phyloP scores from a whole-genome alignment of 1,139 yeast genomes.

The Zygoascus sp. region DNA sequence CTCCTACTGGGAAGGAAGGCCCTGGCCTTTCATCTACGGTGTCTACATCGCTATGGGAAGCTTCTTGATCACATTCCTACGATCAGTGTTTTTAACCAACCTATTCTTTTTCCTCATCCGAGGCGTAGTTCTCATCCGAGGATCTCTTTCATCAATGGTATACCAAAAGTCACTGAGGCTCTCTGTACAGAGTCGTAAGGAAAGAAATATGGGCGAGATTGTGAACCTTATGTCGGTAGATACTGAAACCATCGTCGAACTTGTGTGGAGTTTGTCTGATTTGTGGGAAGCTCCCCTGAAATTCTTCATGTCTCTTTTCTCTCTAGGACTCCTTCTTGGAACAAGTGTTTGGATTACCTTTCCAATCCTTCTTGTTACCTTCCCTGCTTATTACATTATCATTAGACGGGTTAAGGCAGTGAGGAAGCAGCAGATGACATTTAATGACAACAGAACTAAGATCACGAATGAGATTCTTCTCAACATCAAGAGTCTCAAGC shows the following conservation, averaged over 20 bases:
- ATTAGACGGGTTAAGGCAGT: conserved; percentile 46
- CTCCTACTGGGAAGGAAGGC: conserved; percentile 48
- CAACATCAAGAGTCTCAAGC: conserved; percentile 62
- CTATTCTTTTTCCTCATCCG: conserved; percentile 46
- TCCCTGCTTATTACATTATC: conserved; percentile 54
- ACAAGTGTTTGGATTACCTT: conserved; percentile 60
- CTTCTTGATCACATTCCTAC: conserved; percentile 74
- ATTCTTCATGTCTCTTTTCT: conserved; percentile 48
- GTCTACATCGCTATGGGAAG: conserved; percentile 73
- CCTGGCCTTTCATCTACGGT: conserved; percentile 61
- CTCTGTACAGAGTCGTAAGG: conserved; percentile 73
- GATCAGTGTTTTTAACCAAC: conserved; percentile 75
- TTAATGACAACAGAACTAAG: conserved; percentile 56
- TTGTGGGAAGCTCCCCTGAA: conserved; percentile 59
- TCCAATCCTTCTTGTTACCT: conserved; percentile 47
- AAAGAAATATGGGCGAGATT: conserved; percentile 84
- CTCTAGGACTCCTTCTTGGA: conserved; percentile 58
- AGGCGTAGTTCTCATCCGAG: conserved; percentile 35
- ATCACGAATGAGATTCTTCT: conserved; percentile 59
- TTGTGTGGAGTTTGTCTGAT: conserved; percentile 50
- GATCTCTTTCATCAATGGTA: conserved; percentile 67
- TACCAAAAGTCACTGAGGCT: conserved; percentile 74
- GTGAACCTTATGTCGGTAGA: conserved; percentile 67
- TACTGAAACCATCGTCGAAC: conserved; percentile 61
- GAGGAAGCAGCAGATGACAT: conserved; percentile 60